Conservation (phyloP, 2,329 filamentous ascomycete genomes). For the Pezicula carpinea region DNA sequence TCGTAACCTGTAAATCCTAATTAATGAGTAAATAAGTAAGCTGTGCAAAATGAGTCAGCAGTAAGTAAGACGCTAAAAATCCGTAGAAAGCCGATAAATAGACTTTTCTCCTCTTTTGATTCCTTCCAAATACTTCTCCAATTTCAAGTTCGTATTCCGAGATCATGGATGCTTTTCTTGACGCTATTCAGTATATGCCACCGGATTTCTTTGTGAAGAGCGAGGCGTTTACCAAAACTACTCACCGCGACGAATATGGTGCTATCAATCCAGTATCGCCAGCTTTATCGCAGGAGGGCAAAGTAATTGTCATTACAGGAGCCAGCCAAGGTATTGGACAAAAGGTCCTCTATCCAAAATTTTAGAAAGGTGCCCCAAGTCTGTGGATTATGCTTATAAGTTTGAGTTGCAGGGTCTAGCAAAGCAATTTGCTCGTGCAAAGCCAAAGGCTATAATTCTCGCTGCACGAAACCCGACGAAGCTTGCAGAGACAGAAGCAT, state of each 20-base stretch:
- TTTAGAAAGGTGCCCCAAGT: too few relatives aligned
- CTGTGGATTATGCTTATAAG: too few relatives aligned
- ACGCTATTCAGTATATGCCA: constrained; percentile 11
- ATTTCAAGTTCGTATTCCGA: too few relatives aligned
- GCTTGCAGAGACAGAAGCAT: constrained; percentile 24
- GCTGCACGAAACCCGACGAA: constrained; percentile 25
- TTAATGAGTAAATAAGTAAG: too few relatives aligned
- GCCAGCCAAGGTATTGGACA: constrained; percentile 34
- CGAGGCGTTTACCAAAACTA: constrained; percentile 29
- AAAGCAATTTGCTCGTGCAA: constrained; percentile 26
- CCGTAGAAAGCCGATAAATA: too few relatives aligned
- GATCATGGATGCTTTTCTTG: too few relatives aligned
- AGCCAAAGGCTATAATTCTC: constrained; percentile 31
- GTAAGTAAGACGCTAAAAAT: too few relatives aligned
- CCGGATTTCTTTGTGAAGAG: constrained; percentile 20
- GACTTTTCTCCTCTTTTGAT: too few relatives aligned
- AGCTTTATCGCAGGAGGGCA: constrained; percentile 28
- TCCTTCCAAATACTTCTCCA: too few relatives aligned
- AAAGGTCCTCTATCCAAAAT: not conserved
- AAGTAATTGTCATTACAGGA: constrained; percentile 32
- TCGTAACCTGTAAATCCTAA: too few relatives aligned
- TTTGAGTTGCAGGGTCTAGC: constrained; percentile 6
- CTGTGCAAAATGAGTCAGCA: too few relatives aligned
- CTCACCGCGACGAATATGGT: constrained; percentile 34
- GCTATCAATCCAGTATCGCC: constrained; percentile 33